These are phyloP conservation scores for Hypomontagnella monticulosa DNA, from an alignment of 495 filamentous ascomycete genomes.

Conservation along the genomic window DNA sequence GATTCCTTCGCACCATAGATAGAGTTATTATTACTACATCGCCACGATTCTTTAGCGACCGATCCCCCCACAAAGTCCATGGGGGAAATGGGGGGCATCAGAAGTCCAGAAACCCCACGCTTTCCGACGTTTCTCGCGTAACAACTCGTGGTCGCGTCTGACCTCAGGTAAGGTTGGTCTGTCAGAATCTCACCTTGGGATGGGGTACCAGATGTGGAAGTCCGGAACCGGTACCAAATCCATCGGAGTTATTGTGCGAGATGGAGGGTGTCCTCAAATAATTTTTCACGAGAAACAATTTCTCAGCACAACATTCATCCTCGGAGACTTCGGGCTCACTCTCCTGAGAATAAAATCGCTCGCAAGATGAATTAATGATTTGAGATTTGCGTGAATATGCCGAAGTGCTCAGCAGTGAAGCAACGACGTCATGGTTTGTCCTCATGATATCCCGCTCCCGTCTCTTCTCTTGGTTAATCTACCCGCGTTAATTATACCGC, in stretches of 20 bases:
- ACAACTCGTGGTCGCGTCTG: too few relatives aligned
- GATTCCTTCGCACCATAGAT: conserved; percentile 29
- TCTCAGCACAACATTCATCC: not conserved
- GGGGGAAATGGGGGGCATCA: conserved; percentile 1
- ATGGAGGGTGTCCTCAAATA: conserved; percentile 9
- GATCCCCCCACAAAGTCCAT: conserved; percentile 24
- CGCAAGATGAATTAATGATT: not conserved
- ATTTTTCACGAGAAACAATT: conserved; percentile 8
- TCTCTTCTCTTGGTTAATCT: conserved; percentile 17
- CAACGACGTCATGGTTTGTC: conserved; percentile 17
- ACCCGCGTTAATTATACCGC: conserved; percentile 14
- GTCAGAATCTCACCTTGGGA: conserved; percentile 1
- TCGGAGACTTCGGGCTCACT: conserved; percentile 8
- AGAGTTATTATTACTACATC: conserved; percentile 32
- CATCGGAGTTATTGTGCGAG: conserved; percentile 10
- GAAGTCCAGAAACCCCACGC: not conserved
- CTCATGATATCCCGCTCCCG: not conserved
- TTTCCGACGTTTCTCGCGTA: too few relatives aligned
- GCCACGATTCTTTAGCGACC: conserved; percentile 30
- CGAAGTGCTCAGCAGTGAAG: conserved; percentile 5
- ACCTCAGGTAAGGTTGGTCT: too few relatives aligned
- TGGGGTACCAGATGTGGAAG: conserved; percentile 11
- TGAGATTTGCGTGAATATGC: conserved; percentile 17
- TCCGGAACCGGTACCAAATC: conserved; percentile 18
- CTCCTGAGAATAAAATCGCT: too few relatives aligned